Conservation (phyloP, 495 filamentous ascomycete species). For the Penicillium soppii region DNA sequence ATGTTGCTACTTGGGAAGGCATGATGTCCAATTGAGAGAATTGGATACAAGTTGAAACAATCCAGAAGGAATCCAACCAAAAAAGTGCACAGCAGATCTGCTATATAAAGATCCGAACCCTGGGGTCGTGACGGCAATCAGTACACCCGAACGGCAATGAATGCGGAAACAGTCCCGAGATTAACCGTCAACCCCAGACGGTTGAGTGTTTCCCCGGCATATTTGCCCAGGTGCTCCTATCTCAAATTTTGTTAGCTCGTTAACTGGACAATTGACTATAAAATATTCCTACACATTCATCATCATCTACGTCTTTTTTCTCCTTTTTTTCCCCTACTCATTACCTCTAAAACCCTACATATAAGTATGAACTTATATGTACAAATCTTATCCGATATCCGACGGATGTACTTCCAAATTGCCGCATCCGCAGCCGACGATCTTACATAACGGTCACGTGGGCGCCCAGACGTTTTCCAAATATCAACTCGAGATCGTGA, state of each 20-base stretch:
- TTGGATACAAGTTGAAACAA: background rate
- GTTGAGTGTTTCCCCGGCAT: too few relatives aligned
- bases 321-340: background rate
- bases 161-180: slow-evolving; percentile 4
- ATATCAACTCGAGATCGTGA: too few relatives aligned
- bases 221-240: background rate
- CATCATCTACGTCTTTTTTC: background rate
- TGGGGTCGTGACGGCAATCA: slow-evolving; percentile 8
- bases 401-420: too few relatives aligned
- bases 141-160: slow-evolving; percentile 20
- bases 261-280: background rate
- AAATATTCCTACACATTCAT: background rate
- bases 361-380: too few relatives aligned
- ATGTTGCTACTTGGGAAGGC: slow-evolving; percentile 46
- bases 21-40: slow-evolving; percentile 21
- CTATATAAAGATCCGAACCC: background rate
- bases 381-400: slow-evolving; percentile 10
- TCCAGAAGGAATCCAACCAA: background rate
- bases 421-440: background rate
- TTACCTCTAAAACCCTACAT: background rate
- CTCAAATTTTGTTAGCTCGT: background rate
- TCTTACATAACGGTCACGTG: too few relatives aligned
- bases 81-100: background rate
- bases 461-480: too few relatives aligned
- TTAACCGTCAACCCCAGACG: too few relatives aligned